These are phyloP conservation scores for Eucalyptus marginata DNA, from an alignment of 345 rosid genomes.

Conservation along the genomic window DNA sequence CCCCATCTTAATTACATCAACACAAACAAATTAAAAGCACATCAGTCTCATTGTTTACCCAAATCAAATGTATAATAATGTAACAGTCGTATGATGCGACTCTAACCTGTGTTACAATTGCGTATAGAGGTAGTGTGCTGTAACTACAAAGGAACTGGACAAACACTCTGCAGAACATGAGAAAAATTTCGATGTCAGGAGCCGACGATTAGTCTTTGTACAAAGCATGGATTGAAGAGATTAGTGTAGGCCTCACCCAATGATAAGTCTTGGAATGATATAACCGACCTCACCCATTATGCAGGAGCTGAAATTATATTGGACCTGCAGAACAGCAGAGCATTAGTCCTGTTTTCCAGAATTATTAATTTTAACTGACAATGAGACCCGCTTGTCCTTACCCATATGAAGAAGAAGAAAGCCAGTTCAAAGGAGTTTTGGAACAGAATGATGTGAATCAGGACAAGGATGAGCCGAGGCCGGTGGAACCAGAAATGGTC, in stretches of 20 bases:
- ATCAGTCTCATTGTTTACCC: background rate
- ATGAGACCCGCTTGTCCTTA: background rate
- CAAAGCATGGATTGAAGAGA: background rate
- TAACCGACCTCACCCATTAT: slow-evolving; percentile 58
- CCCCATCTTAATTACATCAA: slow-evolving; percentile 54
- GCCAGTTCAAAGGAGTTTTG: slow-evolving; percentile 87
- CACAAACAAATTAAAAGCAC: background rate
- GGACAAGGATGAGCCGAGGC: slow-evolving; percentile 43
- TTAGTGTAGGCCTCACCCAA: slow-evolving; percentile 36
- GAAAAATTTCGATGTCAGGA: background rate
- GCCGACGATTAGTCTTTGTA: background rate
- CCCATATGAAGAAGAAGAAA: slow-evolving; percentile 69
- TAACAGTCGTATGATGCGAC: background rate
- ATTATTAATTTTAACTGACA: background rate
- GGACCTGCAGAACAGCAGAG: slow-evolving; percentile 28
- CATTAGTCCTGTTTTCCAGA: background rate
- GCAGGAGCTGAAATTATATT: slow-evolving; percentile 68
- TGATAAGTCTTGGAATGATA: slow-evolving; percentile 53
- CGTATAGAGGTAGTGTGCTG: slow-evolving; percentile 84
- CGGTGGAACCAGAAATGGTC: slow-evolving; percentile 62
- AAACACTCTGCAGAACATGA: slow-evolving; percentile 20
- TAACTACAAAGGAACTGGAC: slow-evolving; percentile 78
- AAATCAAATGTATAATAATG: background rate
- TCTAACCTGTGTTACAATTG: slow-evolving; percentile 65
- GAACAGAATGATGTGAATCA: slow-evolving; percentile 72